Conservation (phyloP, 2,329 filamentous ascomycete genomes). For the Aspergillus tubingensis region DNA sequence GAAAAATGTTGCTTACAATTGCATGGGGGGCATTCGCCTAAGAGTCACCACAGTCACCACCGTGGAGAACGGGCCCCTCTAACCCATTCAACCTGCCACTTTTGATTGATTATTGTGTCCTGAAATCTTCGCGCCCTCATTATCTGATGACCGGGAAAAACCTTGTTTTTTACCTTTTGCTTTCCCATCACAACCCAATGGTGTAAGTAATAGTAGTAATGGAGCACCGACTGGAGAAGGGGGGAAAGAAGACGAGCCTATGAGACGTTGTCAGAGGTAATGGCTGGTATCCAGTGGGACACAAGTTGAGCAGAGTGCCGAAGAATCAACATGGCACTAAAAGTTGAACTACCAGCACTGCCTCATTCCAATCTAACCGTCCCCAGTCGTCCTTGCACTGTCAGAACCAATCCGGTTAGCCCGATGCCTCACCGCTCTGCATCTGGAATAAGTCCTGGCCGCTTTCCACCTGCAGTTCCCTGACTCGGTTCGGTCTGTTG, state of each 20-base stretch:
- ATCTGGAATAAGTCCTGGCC: constrained; percentile 11
- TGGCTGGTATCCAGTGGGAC: constrained; percentile 2
- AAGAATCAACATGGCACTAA: constrained; percentile 12
- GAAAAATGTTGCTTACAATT: neutral
- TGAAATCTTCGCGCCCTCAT: neutral
- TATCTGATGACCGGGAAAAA: neutral
- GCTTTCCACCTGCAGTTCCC: neutral
- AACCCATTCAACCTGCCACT: neutral
- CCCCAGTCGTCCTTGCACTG: constrained; percentile 16
- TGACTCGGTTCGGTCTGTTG: constrained; percentile 1
- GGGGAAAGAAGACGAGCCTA: neutral
- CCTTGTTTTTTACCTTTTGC: neutral
- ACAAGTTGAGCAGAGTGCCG: constrained; percentile 4
- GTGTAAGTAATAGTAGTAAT: neutral
- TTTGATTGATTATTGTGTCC: too few species aligned
- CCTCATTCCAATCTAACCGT: constrained; percentile 23
- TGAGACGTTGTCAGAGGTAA: neutral
- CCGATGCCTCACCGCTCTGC: constrained; percentile 22
- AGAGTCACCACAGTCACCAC: neutral
- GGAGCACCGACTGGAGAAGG: neutral
- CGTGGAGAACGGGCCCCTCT: neutral
- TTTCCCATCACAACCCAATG: neutral
- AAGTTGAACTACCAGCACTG: constrained; percentile 20
- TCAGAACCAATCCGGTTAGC: constrained; percentile 20
- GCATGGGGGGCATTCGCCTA: neutral